A percentile compares a stretch with the other conserved stretches of the same genome.
Evolutionary conservation across 2,329 filamentous ascomycete genomes (phyloP).

Genomic region (Alternaria conjuncta): DNA sequence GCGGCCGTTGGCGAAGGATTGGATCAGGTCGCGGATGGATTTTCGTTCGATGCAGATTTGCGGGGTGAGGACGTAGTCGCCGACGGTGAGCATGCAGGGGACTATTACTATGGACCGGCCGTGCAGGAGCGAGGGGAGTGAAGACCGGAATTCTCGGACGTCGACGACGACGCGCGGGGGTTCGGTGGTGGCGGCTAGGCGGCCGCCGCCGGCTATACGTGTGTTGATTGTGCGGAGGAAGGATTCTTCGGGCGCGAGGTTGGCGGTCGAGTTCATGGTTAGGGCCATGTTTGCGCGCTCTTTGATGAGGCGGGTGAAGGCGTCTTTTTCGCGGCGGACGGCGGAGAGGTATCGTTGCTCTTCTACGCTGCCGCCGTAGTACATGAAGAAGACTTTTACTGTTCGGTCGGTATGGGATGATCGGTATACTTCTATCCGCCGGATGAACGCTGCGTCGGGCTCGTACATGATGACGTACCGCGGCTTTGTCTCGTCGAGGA

Average conservation of each 20-base stretch:
- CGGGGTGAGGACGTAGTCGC: conserved; percentile 92
- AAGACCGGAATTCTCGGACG: conserved; percentile 93
- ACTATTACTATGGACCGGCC: conserved; percentile 87
- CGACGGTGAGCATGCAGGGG: conserved; percentile 94
- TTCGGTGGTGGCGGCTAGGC: conserved; percentile 80
- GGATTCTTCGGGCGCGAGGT: conserved; percentile 81
- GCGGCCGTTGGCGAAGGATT: conserved; percentile 88
- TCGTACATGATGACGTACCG: conserved; percentile 99
- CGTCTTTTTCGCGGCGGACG: conserved; percentile 93
- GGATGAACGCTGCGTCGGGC: conserved; percentile 91
- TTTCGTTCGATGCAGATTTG: conserved; percentile 94
- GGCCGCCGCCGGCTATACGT: conserved; percentile 90
- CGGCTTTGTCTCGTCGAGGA: conserved; percentile 93
- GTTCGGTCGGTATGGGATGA: conserved; percentile 90
- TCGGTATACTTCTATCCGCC: conserved; percentile 92
- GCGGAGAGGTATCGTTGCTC: conserved; percentile 91
- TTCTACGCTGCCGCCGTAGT: conserved; percentile 92
- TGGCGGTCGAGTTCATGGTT: conserved; percentile 72
- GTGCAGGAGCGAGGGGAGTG: conserved; percentile 87
- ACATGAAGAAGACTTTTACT: conserved; percentile 94
- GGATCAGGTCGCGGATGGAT: conserved; percentile 87
- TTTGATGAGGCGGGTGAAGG: conserved; percentile 92
- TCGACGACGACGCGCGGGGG: conserved; percentile 93
- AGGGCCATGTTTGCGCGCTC: conserved; percentile 93
- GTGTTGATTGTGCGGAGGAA: conserved; percentile 97